A percentile compares a stretch with the other conserved stretches of the same genome.
Evolutionary conservation across 441 rosid species (phyloP).

Genomic region (Theobroma grandiflorum): DNA sequence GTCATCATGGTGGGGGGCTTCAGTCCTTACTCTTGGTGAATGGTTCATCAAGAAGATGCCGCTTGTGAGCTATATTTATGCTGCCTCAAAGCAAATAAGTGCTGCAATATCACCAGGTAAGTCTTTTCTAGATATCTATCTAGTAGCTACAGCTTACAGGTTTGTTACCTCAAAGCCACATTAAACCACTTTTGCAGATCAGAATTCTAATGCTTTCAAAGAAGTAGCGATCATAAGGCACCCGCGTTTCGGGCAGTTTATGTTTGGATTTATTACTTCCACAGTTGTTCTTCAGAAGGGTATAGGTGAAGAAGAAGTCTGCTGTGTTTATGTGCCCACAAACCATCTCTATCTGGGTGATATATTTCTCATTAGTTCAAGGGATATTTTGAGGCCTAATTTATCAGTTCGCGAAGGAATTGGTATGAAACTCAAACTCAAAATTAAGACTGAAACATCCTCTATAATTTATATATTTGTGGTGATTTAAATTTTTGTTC

Average conservation of each 20-base stretch:
- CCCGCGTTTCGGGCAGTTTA: conserved; percentile 46
- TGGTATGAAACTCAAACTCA: conserved; percentile 27
- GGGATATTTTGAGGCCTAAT: conserved; percentile 48
- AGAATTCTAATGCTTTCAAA: conserved; percentile 47
- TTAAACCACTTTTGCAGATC: conserved; percentile 36
- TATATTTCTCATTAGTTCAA: conserved; percentile 39
- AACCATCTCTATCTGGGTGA: conserved; percentile 52
- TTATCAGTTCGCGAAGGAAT: conserved; percentile 56
- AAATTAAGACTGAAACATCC: background rate
- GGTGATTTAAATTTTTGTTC: background rate
- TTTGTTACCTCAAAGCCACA: background rate
- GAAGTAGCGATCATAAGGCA: conserved; percentile 52
- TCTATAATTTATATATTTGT: background rate
- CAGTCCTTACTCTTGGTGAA: conserved; percentile 48
- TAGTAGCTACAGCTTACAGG: background rate
- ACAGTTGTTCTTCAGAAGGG: conserved; percentile 45
- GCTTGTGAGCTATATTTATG: conserved; percentile 46
- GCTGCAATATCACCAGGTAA: conserved; percentile 48
- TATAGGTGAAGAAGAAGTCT: conserved; percentile 43
- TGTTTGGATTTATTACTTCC: conserved; percentile 51
- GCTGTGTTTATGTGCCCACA: conserved; percentile 48
- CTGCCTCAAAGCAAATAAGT: conserved; percentile 52
- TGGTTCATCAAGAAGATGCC: conserved; percentile 54
- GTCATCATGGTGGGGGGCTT: conserved; percentile 52
- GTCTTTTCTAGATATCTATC: background rate